Evolutionary conservation across 2,329 filamentous ascomycete genomes (phyloP).

Genomic region (Xylaria sp.): DNA sequence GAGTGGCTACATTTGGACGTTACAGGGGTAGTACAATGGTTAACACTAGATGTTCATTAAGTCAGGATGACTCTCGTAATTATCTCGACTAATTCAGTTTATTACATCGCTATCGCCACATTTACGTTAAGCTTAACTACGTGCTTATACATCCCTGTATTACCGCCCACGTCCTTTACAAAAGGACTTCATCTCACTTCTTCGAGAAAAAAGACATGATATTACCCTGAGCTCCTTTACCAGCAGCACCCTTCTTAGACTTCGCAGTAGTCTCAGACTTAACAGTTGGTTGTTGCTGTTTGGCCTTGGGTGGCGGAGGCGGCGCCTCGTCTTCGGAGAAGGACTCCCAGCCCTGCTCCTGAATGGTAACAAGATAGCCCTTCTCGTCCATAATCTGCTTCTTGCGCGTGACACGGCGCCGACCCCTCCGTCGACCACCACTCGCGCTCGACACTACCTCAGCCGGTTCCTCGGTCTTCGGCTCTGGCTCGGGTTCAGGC

Average conservation of each 20-base stretch:
- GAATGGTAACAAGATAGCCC: slow-evolving; percentile 51
- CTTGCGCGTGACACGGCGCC: slow-evolving; percentile 49
- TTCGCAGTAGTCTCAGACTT: slow-evolving; percentile 44
- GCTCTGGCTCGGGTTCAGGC: slow-evolving; percentile 38
- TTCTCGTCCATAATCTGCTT: slow-evolving; percentile 52
- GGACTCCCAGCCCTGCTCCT: slow-evolving; percentile 51
- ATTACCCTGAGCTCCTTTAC: slow-evolving; percentile 47
- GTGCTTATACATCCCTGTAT: background rate
- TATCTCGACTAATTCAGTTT: background rate
- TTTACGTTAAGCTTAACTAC: background rate
- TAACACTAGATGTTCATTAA: background rate
- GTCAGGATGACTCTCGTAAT: background rate
- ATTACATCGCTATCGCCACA: background rate
- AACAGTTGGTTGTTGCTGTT: slow-evolving; percentile 27
- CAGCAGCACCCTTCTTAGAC: slow-evolving; percentile 45
- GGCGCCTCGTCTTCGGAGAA: slow-evolving; percentile 51
- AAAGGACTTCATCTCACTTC: slow-evolving; percentile 41
- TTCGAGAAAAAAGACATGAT: slow-evolving; percentile 53
- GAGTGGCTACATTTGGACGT: too few relatives aligned
- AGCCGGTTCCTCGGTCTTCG: slow-evolving; percentile 45
- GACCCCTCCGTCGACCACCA: slow-evolving; percentile 47
- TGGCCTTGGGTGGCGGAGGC: slow-evolving; percentile 40
- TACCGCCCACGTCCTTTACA: background rate
- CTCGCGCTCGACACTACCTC: slow-evolving; percentile 47
- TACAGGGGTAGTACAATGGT: background rate